Conservation (phyloP, 352 stramenopile genomes). For the Thalassiosira exigua region DNA sequence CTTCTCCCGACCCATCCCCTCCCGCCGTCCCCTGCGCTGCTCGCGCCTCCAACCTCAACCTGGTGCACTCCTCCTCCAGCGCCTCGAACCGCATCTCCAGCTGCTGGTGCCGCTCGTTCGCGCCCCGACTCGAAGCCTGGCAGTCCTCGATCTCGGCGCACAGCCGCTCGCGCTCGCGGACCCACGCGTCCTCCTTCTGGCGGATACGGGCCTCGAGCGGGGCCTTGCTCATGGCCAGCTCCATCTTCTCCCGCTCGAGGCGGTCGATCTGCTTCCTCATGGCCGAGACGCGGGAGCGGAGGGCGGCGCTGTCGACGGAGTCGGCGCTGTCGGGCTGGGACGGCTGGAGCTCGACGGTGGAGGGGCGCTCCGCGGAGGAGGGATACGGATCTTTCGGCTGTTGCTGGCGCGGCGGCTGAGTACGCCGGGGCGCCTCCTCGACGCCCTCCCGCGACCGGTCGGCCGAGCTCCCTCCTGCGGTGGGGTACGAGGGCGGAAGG, state of each 20-base stretch:
- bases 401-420: slow-evolving; percentile 18
- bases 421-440: background rate
- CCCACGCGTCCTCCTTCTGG: slow-evolving; percentile 79
- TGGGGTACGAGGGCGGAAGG: slow-evolving; percentile 48
- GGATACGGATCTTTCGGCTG: background rate
- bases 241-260: slow-evolving; percentile 83
- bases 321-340: slow-evolving; percentile 44
- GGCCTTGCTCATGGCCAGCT: slow-evolving; percentile 80
- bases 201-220: slow-evolving; percentile 78
- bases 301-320: slow-evolving; percentile 64
- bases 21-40: slow-evolving; percentile 51
- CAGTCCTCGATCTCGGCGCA: slow-evolving; percentile 70
- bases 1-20: background rate
- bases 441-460: background rate
- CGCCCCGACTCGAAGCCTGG: slow-evolving; percentile 47
- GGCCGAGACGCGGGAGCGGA: slow-evolving; percentile 66
- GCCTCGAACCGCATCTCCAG: slow-evolving; percentile 70
- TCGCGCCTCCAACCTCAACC: slow-evolving; percentile 61
- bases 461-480: background rate
- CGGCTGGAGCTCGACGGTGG: background rate
- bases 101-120: slow-evolving; percentile 72
- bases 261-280: slow-evolving; percentile 76
- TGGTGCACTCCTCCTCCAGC: slow-evolving; percentile 66
- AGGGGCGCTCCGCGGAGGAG: background rate
- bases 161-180: slow-evolving; percentile 70